Percentiles rank a stretch among this genome's conserved stretches.
Conservation (phyloP, 1,139 yeast genomes). For the Sugiyamaella paludigena region DNA sequence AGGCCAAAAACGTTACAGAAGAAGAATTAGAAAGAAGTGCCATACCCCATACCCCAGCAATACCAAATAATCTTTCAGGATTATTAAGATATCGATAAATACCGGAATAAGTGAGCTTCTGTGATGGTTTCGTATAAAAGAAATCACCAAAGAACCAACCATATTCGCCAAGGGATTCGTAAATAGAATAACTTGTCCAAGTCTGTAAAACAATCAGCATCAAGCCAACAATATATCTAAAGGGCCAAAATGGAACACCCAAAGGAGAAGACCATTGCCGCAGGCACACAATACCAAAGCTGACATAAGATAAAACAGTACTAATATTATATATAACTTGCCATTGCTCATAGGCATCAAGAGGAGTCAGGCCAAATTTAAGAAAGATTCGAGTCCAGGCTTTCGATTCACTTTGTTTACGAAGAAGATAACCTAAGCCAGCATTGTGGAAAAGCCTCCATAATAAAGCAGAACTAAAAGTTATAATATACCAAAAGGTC, state of each 20-base stretch:
- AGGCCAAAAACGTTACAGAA: slow-evolving; percentile 56
- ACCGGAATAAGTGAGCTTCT: slow-evolving; percentile 68
- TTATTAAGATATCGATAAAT: slow-evolving; percentile 80
- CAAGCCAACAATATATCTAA: slow-evolving; percentile 58
- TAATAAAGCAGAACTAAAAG: slow-evolving; percentile 50
- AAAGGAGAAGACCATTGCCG: slow-evolving; percentile 40
- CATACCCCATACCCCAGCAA: slow-evolving; percentile 81
- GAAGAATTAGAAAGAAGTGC: slow-evolving; percentile 61
- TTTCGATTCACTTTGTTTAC: slow-evolving; percentile 60
- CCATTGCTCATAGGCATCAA: slow-evolving; percentile 75
- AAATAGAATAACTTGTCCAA: slow-evolving; percentile 71
- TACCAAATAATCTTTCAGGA: slow-evolving; percentile 81
- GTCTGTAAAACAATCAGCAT: slow-evolving; percentile 59
- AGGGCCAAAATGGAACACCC: slow-evolving; percentile 41
- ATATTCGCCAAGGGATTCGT: slow-evolving; percentile 74
- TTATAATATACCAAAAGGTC: slow-evolving; percentile 32
- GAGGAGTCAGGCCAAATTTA: slow-evolving; percentile 63
- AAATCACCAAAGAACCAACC: slow-evolving; percentile 94
- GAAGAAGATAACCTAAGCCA: slow-evolving; percentile 53
- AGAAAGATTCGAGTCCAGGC: slow-evolving; percentile 66
- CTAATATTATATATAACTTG: slow-evolving; percentile 61
- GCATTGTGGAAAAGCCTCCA: slow-evolving; percentile 55
- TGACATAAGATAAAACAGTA: slow-evolving; percentile 45
- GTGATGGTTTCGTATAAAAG: slow-evolving; percentile 57
- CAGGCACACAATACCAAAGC: slow-evolving; percentile 37